These are phyloP conservation scores for Westerdykella aurantiaca DNA, from an alignment of 2,329 filamentous ascomycete genomes.

Conservation along the genomic window DNA sequence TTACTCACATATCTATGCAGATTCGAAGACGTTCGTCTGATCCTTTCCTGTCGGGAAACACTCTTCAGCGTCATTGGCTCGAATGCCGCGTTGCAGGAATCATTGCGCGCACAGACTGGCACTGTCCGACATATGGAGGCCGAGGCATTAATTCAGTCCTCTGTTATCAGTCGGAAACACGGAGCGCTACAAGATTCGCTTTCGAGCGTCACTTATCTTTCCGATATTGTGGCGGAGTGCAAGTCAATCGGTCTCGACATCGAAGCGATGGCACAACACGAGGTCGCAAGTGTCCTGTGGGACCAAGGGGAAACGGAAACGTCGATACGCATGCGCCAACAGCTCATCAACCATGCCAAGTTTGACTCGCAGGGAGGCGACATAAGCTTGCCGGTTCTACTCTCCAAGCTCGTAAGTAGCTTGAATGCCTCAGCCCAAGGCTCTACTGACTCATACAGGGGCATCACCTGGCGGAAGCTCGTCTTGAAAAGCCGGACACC, in stretches of 20 bases:
- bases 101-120: conserved; percentile 55
- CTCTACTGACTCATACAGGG: conserved; percentile 46
- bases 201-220: conserved; percentile 77
- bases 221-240: conserved; percentile 66
- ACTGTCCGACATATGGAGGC: conserved; percentile 68
- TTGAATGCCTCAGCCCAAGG: too few relatives aligned
- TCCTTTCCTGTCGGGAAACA: conserved; percentile 78
- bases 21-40: conserved; percentile 70
- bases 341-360: conserved; percentile 44
- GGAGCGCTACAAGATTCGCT: conserved; percentile 80
- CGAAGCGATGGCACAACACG: conserved; percentile 69
- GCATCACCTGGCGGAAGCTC: conserved; percentile 81
- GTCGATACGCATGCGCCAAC: conserved; percentile 83
- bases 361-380: conserved; percentile 28
- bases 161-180: conserved; percentile 71
- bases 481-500: conserved; percentile 81
- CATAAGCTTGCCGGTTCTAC: conserved; percentile 55
- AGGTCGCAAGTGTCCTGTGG: conserved; percentile 87
- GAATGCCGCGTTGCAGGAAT: conserved; percentile 57
- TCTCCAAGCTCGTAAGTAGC: conserved; percentile 65
- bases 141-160: conserved; percentile 68
- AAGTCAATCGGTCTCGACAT: conserved; percentile 66
- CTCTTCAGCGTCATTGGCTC: conserved; percentile 73
- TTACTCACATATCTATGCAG: conserved; percentile 43
- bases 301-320: conserved; percentile 84